A percentile compares a stretch with the other conserved stretches of the same genome.
Conservation (phyloP, 148 eudicot species). For the Suaeda aralocaspica region DNA sequence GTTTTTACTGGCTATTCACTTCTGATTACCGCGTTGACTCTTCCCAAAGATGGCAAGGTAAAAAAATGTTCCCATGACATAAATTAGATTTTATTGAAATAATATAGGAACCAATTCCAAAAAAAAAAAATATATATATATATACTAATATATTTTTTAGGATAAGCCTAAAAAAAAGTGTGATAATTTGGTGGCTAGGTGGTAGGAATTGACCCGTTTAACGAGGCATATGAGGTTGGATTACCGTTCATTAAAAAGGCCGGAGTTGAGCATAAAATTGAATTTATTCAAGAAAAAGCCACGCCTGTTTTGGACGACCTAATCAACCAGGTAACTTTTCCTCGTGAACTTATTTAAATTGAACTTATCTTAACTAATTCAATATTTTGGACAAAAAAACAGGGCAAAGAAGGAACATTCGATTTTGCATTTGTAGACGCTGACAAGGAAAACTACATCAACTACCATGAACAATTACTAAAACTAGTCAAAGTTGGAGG, state of each 20-base stretch:
- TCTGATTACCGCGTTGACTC: slow-evolving; percentile 32
- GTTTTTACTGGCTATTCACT: slow-evolving; percentile 35
- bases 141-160: too few species aligned
- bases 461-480: slow-evolving; percentile 30
- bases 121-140: too few species aligned
- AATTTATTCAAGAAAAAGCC: slow-evolving; percentile 27
- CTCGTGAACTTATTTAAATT: too few species aligned
- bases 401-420: slow-evolving; percentile 30
- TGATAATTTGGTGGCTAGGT: too few species aligned
- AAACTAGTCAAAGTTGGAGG: slow-evolving; percentile 36
- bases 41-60: slow-evolving; percentile 33
- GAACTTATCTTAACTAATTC: too few species aligned
- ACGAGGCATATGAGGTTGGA: slow-evolving; percentile 37
- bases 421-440: slow-evolving; percentile 40
- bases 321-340: slow-evolving; percentile 27
- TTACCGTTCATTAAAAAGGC: slow-evolving; percentile 30
- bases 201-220: slow-evolving; percentile 23
- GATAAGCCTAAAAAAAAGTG: too few species aligned
- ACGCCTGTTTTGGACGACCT: slow-evolving; percentile 19
- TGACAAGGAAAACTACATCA: slow-evolving; percentile 32
- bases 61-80: too few species aligned
- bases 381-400: too few species aligned
- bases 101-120: too few species aligned
- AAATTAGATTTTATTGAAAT: too few species aligned
- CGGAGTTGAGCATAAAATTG: slow-evolving; percentile 37